phyloP scores from a whole-genome alignment of 495 filamentous ascomycete species.

The Penicillium maclennaniae region DNA sequence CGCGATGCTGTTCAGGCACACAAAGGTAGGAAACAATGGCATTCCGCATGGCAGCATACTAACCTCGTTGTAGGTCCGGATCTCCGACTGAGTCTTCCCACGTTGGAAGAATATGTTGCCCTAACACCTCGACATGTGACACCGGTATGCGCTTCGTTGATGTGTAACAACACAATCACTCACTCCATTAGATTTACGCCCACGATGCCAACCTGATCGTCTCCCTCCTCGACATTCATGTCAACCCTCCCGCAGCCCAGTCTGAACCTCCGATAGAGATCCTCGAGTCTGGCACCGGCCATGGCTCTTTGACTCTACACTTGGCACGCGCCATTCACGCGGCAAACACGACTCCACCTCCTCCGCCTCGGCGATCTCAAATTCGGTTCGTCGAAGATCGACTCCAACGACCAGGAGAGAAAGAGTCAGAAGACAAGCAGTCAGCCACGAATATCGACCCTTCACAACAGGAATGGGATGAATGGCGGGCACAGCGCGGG shows the following conservation, averaged over 20 bases:
- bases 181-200: slow-evolving; percentile 61
- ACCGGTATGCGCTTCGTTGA: slow-evolving; percentile 49
- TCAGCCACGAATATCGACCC: neutral
- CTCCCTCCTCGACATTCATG: slow-evolving; percentile 69
- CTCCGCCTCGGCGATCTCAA: slow-evolving; percentile 33
- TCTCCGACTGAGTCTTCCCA: slow-evolving; percentile 58
- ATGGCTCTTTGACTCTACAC: slow-evolving; percentile 70
- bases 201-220: slow-evolving; percentile 69
- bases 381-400: slow-evolving; percentile 34
- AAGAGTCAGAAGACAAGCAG: slow-evolving; percentile 5
- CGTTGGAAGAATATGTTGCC: slow-evolving; percentile 66
- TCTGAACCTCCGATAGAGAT: slow-evolving; percentile 52
- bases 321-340: slow-evolving; percentile 72
- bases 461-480: slow-evolving; percentile 28
- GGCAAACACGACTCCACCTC: slow-evolving; percentile 53
- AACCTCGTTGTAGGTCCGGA: slow-evolving; percentile 30
- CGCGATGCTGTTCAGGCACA: slow-evolving; percentile 52
- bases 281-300: slow-evolving; percentile 77
- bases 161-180: slow-evolving; percentile 6
- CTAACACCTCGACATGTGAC: slow-evolving; percentile 63
- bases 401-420: slow-evolving; percentile 23
- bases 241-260: slow-evolving; percentile 35
- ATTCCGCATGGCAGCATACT: neutral
- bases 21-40: slow-evolving; percentile 32
- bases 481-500: slow-evolving; percentile 49